Evolutionary conservation across 257 asterid genomes (phyloP).

Genomic region (Nicotiana paniculata): DNA sequence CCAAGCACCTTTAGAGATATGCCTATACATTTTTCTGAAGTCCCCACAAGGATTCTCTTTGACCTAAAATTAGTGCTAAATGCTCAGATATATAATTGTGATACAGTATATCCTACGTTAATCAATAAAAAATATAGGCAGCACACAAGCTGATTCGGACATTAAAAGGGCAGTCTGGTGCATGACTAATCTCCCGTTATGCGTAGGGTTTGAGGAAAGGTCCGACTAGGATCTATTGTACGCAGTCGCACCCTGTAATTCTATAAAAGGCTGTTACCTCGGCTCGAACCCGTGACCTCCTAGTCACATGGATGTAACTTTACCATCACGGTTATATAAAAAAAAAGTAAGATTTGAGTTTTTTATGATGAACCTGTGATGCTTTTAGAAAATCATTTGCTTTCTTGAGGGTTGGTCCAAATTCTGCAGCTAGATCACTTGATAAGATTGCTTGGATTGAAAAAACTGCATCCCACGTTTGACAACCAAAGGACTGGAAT

Average conservation of each 20-base stretch:
- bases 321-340: no score
- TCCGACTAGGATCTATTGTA: no score
- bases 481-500: constrained; percentile 43
- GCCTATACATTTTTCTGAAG: constrained; percentile 39
- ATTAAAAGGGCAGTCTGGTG: no score
- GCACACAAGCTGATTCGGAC: no score
- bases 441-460: constrained; percentile 48
- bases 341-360: no score
- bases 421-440: constrained; percentile 32
- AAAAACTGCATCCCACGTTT: constrained; percentile 50
- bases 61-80: constrained; percentile 18
- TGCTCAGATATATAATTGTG: neutral
- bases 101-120: neutral
- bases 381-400: constrained; percentile 47
- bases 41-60: constrained; percentile 38
- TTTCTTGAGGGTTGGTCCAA: constrained; percentile 28
- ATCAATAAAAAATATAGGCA: no score
- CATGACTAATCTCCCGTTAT: no score
- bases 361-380: constrained; percentile 36
- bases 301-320: no score
- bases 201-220: no score
- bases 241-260: no score
- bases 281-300: no score
- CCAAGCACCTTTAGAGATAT: constrained; percentile 48
- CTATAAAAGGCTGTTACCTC: no score